Conservation (phyloP, 495 filamentous ascomycete species). For the Penicillium alfredii region DNA sequence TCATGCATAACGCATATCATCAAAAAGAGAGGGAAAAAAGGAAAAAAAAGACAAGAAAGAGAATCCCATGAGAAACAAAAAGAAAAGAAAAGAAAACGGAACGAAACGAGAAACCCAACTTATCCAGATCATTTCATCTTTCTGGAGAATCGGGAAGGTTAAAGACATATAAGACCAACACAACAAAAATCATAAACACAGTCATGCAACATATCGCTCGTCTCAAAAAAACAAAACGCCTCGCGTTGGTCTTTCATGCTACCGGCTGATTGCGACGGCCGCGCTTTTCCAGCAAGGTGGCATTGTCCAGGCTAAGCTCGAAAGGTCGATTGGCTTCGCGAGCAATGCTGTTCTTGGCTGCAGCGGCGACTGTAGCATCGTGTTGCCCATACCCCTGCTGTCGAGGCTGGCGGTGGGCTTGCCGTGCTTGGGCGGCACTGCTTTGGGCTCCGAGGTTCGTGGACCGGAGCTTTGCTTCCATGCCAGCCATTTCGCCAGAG, state of each 20-base stretch:
- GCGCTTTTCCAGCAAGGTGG: conserved; percentile 78
- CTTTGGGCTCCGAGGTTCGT: conserved; percentile 59
- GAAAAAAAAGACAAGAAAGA: conserved; percentile 1
- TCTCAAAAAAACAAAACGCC: conserved; percentile 2
- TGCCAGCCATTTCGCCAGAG: conserved; percentile 62
- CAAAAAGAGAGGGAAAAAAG: neutral
- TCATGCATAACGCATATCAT: conserved; percentile 4
- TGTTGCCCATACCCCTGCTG: conserved; percentile 77
- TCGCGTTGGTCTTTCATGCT: too few relatives aligned
- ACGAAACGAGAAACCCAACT: too few relatives aligned
- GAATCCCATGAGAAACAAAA: conserved; percentile 1
- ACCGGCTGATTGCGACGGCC: conserved; percentile 38
- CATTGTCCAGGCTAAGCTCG: conserved; percentile 83
- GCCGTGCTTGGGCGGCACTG: conserved; percentile 54
- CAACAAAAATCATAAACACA: conserved; percentile 8
- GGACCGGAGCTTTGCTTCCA: conserved; percentile 80
- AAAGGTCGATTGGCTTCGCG: conserved; percentile 64
- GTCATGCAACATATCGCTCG: conserved; percentile 8
- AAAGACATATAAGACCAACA: conserved; percentile 6
- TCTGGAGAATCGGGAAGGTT: conserved; percentile 5
- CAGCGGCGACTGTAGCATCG: conserved; percentile 66
- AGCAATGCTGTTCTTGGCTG: conserved; percentile 69
- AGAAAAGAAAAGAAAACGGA: conserved; percentile 6
- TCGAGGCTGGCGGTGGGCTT: conserved; percentile 45
- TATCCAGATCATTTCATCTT: too few relatives aligned